These are phyloP conservation scores for Penicillium sp. DNA, from an alignment of 2,329 filamentous ascomycete genomes.

Conservation along the genomic window DNA sequence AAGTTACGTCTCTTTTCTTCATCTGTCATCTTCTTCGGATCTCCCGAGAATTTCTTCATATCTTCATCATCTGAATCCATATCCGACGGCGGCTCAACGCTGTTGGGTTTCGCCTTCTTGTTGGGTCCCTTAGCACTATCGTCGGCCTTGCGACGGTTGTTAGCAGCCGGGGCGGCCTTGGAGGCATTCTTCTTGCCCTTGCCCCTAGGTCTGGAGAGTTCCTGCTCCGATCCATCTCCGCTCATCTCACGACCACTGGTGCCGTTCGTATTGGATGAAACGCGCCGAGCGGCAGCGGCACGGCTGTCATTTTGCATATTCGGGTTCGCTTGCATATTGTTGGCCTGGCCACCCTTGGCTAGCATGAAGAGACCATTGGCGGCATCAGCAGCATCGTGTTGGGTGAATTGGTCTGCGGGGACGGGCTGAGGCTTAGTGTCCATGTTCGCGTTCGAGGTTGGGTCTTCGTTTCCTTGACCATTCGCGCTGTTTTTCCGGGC, in stretches of 20 bases:
- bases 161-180: constrained; percentile 51
- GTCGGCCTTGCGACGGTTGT: constrained; percentile 76
- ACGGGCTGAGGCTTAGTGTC: constrained; percentile 49
- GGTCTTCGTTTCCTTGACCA: constrained; percentile 21
- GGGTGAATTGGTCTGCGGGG: constrained; percentile 70
- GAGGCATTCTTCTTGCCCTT: constrained; percentile 68
- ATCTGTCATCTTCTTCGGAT: constrained; percentile 86
- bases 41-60: constrained; percentile 52
- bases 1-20: constrained; percentile 99
- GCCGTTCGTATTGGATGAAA: constrained; percentile 45
- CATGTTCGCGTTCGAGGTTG: constrained; percentile 41
- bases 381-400: constrained; percentile 88
- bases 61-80: constrained; percentile 54
- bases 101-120: constrained; percentile 71
- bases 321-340: constrained; percentile 54
- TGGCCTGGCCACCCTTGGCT: constrained; percentile 64
- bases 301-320: constrained; percentile 46
- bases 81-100: constrained; percentile 40
- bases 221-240: constrained; percentile 71
- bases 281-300: constrained; percentile 38
- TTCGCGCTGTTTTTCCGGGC: constrained; percentile 60
- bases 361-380: constrained; percentile 93
- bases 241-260: constrained; percentile 66
- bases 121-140: constrained; percentile 69
- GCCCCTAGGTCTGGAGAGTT: constrained; percentile 65